Evolutionary conservation across 192 early-diverging fungal genomes (phyloP).

Genomic region (Tieghemiomyces parasiticus): DNA sequence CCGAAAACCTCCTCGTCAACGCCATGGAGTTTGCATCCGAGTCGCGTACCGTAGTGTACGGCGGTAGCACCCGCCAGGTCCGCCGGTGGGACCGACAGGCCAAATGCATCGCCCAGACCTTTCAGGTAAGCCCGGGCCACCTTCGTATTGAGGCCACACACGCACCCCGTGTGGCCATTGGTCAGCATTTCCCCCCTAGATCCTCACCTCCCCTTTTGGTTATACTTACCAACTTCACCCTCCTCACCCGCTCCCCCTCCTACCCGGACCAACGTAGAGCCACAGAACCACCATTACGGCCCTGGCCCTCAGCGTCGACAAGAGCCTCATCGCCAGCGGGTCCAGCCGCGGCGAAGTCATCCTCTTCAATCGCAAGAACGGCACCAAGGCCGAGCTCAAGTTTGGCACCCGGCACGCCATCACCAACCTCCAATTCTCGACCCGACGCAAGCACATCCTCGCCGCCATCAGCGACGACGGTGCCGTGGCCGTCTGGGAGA

Average conservation of each 20-base stretch:
- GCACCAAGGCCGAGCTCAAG: constrained; percentile 5
- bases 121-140: constrained; percentile 4
- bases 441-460: background rate
- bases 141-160: too few species aligned
- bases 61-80: background rate
- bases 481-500: constrained; percentile 9
- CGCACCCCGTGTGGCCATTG: too few species aligned
- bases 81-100: constrained; percentile 8
- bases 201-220: too few species aligned
- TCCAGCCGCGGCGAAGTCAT: constrained; percentile 4
- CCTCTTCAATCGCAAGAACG: constrained; percentile 9
- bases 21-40: constrained; percentile 9
- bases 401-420: constrained; percentile 6
- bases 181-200: too few species aligned
- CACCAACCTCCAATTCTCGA: background rate
- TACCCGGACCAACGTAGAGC: too few species aligned
- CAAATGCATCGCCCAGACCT: constrained; percentile 6
- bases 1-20: background rate
- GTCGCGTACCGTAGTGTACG: constrained; percentile 4
- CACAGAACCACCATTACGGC: constrained; percentile 8
- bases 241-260: too few species aligned
- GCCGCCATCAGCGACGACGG: constrained; percentile 9
- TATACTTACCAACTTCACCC: too few species aligned
- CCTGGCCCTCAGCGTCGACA: constrained; percentile 2
- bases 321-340: constrained; percentile 4